Base-by-base conservation (phyloP, 2,329 filamentous ascomycete genomes). In the Akanthomyces lecanii region DNA sequence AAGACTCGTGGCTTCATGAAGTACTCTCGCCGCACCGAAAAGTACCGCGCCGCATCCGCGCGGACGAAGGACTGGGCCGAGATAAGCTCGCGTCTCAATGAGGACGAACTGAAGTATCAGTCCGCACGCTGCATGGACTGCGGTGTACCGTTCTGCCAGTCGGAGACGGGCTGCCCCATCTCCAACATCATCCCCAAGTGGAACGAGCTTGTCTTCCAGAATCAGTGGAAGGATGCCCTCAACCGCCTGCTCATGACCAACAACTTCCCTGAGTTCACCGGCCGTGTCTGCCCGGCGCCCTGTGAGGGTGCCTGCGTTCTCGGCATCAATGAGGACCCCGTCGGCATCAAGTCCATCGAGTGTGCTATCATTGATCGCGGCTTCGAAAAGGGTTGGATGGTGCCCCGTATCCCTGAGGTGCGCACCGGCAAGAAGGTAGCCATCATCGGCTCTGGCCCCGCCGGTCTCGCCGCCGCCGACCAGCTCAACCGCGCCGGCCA, bases 1-100 rank as follows among this genome's bases (percentile, higher is more conserved):
- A 98, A 98, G 85, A 98, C 94, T 1, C 88, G 88, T 70, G 94
- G 94, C 36, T 98, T 98, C 82, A 97, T 96, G 92, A 95, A 96
- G 78, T 98, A 97, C 79, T 86, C 90, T 74, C 91, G 94, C 61
- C 91, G 92, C 63, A 87, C 89, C 23, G 94, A 98, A 82, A 97
- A 97, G 80, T 97, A 97, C 76, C 89, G 94, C 68, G 88, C 86
- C 71, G 85, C 90, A 5, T 89, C 91, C 75, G 92, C 90, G 48
- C 85, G 94, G 69, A 92, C 88, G 66, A 92, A 93, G 74, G 94
- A 98, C 73, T 98, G 93, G 93, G 90, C 89, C 47, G 94, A 98
- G 78, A 84, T 98, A 53, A 95, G 89, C 64, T 86, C 86, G 71
- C 90, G 94, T 64, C 84, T 98, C 55, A 92, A 91, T 67, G 92